Base-by-base conservation (phyloP, 2,329 filamentous ascomycete genomes). In the Arthrocladium fulminans region DNA sequence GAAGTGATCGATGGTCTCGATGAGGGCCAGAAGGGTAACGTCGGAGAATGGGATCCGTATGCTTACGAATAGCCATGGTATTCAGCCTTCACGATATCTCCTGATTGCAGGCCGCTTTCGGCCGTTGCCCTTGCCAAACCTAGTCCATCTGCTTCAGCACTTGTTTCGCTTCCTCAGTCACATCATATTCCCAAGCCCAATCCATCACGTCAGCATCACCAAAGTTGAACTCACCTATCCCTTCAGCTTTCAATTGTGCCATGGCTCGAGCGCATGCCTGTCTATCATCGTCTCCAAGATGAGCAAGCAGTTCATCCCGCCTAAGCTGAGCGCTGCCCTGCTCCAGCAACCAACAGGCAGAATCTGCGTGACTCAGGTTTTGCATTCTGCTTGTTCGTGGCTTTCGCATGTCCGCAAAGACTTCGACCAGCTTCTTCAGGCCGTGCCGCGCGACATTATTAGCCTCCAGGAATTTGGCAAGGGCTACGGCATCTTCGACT, bases 1-100 rank as follows among this genome's bases (percentile, higher is more conserved):
- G 51, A 81, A 70, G 58, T 79, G 73, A 47, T 72, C 74, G 54
- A 81, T 77, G 51, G 72, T 65, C 64, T 83, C 82, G 64, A 83
- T 71, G 52, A 76, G 65, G 30, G 74, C 64, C 12, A 79, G 65
- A 2, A 77, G 63, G 51, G 76, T 77, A 48, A 67, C 62, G 19
- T 54, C 19, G 52, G 52, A 15, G 52, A 54, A 22, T 54, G 52
- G 52, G 50, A 54, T 49, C 52, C 52, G 3, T 47, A 47, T 45
- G 50, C 50, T 24, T 50, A 43, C 35, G 50, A 52, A 25, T 52
- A 39, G 45, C n/a, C n/a, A n/a, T n/a, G n/a, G n/a, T n/a, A n/a
- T n/a, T n/a, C n/a, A n/a, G n/a, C n/a, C n/a, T n/a, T n/a, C n/a
- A n/a, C n/a, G n/a, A n/a, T n/a, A n/a, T n/a, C n/a, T n/a, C n/a